Percentiles rank a stretch among this genome's conserved stretches.
Conservation (phyloP, 495 filamentous ascomycete species). For the Thermothielavioides terrestris region DNA sequence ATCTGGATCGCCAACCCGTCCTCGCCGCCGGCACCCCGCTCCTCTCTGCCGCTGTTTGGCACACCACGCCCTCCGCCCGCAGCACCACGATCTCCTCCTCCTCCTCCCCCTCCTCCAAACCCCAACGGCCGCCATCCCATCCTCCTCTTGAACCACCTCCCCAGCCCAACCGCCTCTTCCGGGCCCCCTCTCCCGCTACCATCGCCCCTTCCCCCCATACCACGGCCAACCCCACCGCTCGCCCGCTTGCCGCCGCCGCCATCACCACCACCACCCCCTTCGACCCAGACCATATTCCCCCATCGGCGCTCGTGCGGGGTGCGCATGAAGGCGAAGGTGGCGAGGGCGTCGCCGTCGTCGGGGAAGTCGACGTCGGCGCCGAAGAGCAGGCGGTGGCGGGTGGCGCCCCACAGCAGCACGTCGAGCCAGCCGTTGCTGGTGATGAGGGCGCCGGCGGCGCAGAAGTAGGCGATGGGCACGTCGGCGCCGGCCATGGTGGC, state of each 20-base stretch:
- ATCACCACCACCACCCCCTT: conserved; percentile 16
- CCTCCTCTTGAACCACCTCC: conserved; percentile 8
- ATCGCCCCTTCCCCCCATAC: not conserved
- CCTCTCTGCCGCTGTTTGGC: not conserved
- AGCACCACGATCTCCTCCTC: not conserved
- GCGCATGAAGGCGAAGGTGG: conserved; percentile 43
- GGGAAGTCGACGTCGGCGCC: conserved; percentile 26
- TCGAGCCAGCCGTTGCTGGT: conserved; percentile 68
- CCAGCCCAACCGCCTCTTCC: conserved; percentile 14
- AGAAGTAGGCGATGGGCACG: conserved; percentile 53
- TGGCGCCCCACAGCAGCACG: conserved; percentile 62
- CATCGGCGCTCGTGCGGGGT: conserved; percentile 30
- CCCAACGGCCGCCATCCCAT: conserved; percentile 1
- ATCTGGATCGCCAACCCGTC: conserved; percentile 30
- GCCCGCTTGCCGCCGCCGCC: conserved; percentile 2
- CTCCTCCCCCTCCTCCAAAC: conserved; percentile 7
- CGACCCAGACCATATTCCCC: conserved; percentile 40
- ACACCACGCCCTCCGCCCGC: not conserved
- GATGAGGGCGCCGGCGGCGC: conserved; percentile 61
- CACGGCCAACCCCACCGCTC: not conserved
- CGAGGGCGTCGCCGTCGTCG: conserved; percentile 36
- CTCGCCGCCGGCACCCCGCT: not conserved
- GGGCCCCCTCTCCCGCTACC: not conserved
- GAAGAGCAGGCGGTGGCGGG: conserved; percentile 49
- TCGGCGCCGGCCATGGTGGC: conserved; percentile 48